A percentile compares a stretch with the other conserved stretches of the same genome.
phyloP scores from a whole-genome alignment of 2,329 filamentous ascomycete species.

The Ceratocystis lukuohia region DNA sequence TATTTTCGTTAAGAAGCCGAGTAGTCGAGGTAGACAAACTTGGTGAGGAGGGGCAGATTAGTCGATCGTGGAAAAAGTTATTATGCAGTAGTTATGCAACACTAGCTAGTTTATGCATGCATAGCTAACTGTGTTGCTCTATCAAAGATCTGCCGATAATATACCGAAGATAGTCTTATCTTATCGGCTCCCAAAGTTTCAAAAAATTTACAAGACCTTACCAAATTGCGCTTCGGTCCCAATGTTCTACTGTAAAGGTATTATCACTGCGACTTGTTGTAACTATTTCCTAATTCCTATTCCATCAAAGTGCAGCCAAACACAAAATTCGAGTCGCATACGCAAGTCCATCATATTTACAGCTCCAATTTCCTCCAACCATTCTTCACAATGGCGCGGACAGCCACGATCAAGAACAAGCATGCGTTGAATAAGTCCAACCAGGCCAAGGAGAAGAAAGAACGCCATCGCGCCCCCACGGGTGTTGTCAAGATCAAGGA shows the following conservation, averaged over 20 bases:
- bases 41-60: conserved; percentile 12
- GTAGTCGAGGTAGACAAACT: not conserved
- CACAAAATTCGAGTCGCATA: not conserved
- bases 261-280: not conserved
- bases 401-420: conserved; percentile 43
- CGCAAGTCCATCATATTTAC: not conserved
- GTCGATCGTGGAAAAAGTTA: not conserved
- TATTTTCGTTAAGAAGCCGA: not conserved
- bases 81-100: not conserved
- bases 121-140: not conserved
- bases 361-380: not conserved
- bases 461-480: conserved; percentile 25
- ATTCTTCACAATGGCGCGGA: conserved; percentile 23
- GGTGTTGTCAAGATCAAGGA: conserved; percentile 38
- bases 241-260: not conserved
- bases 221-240: not conserved
- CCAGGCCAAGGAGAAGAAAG: conserved; percentile 24
- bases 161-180: conserved; percentile 9
- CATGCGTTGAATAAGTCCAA: conserved; percentile 37
- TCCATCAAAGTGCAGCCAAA: not conserved
- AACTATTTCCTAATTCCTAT: not conserved
- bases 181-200: conserved; percentile 12
- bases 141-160: not conserved
- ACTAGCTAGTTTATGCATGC: not conserved
- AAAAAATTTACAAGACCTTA: conserved; percentile 13